Base-by-base conservation (phyloP, 2,329 filamentous ascomycete species). In the Didymella lethalis region DNA sequence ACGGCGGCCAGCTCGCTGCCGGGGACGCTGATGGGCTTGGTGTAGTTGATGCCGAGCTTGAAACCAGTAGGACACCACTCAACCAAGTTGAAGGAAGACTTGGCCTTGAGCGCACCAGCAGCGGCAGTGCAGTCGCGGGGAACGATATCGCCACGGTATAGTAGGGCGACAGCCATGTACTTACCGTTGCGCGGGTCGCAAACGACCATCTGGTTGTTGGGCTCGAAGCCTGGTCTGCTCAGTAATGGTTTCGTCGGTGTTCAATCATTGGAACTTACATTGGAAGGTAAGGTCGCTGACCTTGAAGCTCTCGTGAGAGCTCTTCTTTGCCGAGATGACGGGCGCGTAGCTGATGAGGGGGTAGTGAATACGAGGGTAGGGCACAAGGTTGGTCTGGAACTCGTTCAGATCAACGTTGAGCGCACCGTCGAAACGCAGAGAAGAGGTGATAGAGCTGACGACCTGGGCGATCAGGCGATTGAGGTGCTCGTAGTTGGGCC, bases 1-100 rank as follows among this genome's bases (percentile, higher is more conserved):
- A 98, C 94, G 84, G 96, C 93, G 81, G 95, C 94, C 64, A 98
- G 88, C 79, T 98, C 95, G 76, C 94, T 94, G 81, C 97, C 96
- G 73, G 93, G 95, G 58, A 97, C 93, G 83, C 92, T 91, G 84
- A 96, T 88, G 70, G 94, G 95, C 78, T 77, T 78, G 87, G 82
- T 90, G 82, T 88, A 89, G 84, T 89, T 90, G 83, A 90, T 90
- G 69, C 88, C 88, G 59, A 90, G 83, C 85, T 90, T 90, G 84
- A 90, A 90, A 60, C 88, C 88, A 58, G 88, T 90, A 23, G 88
- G 88, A 80, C 88, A 90, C 88, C 88, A 90, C 78, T 90, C 88
- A 59, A 90, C 88, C 40, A 90, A 80, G 82, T 90, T 89, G 83
- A 90, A 90, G 8, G 88, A 88, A 25, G 86, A 75, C 83, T 89